Conservation (phyloP, 371 early-diverging fungal species). For the Choanephora cucurbitarum region DNA sequence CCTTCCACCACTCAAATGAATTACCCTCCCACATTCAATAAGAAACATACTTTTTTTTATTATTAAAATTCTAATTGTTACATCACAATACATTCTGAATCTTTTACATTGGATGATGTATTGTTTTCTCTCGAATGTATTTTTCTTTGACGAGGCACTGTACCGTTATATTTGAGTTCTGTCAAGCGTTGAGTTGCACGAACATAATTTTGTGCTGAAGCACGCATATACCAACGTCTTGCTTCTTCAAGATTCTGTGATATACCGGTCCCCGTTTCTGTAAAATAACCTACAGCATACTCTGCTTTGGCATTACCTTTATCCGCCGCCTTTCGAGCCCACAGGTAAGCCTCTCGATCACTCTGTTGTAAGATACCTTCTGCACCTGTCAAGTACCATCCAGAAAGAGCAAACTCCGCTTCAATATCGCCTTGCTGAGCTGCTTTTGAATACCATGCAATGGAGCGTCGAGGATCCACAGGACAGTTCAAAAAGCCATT, state of each 20-base stretch:
- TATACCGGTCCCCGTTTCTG: conserved; percentile 80
- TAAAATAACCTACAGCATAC: conserved; percentile 87
- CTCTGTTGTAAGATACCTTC: conserved; percentile 78
- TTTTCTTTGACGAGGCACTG: conserved; percentile 30
- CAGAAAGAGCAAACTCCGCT: conserved; percentile 82
- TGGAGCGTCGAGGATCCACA: conserved; percentile 86
- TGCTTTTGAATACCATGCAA: conserved; percentile 95
- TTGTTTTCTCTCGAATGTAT: conserved; percentile 40
- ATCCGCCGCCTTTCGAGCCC: conserved; percentile 89
- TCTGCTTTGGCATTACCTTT: conserved; percentile 84
- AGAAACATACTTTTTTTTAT: no score
- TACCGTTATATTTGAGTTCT: conserved; percentile 71
- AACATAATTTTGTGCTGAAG: conserved; percentile 75
- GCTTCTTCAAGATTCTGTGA: conserved; percentile 72
- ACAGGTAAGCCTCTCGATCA: conserved; percentile 84
- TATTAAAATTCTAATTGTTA: conserved; percentile 9
- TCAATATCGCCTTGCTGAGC: conserved; percentile 87
- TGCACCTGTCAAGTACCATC: conserved; percentile 90
- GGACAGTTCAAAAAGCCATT: conserved; percentile 90
- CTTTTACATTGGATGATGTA: conserved; percentile 26
- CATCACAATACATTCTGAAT: conserved; percentile 49
- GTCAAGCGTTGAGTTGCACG: conserved; percentile 74
- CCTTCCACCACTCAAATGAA: no score
- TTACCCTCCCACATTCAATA: no score
- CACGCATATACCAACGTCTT: conserved; percentile 74